Conservation (phyloP, 2,329 filamentous ascomycete genomes). For the Neoarthrinium moseri region DNA sequence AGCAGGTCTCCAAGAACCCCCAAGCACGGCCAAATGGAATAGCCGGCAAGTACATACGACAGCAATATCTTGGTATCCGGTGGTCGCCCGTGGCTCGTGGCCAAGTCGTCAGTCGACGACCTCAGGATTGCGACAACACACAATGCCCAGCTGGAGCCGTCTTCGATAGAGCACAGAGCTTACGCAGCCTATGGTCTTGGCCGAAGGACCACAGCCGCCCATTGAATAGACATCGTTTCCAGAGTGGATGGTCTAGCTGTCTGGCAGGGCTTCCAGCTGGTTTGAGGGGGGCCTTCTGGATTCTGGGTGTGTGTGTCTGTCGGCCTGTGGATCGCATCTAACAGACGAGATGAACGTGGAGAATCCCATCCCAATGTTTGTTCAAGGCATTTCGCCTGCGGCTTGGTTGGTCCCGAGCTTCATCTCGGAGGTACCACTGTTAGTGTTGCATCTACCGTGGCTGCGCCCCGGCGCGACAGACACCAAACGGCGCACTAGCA, state of each 20-base stretch:
- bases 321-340: constrained; percentile 4
- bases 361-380: not conserved
- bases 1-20: not conserved
- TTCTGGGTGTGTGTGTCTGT: not conserved
- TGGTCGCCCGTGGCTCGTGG: no score
- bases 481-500: not conserved
- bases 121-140: no score
- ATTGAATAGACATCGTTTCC: no score
- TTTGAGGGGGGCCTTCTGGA: not conserved
- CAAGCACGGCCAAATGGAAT: not conserved
- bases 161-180: no score
- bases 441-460: constrained; percentile 7
- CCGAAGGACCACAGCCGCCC: no score
- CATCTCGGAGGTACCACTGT: constrained; percentile 13
- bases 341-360: constrained; percentile 10
- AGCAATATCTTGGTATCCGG: no score
- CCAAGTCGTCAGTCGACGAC: no score
- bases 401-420: not conserved
- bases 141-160: no score
- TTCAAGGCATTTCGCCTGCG: not conserved
- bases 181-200: no score
- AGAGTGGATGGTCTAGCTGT: no score
- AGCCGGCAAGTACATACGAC: no score
- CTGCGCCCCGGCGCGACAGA: not conserved
- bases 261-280: no score